phyloP scores from a whole-genome alignment of 2,329 filamentous ascomycete species.

The Penicillium glabrum region DNA sequence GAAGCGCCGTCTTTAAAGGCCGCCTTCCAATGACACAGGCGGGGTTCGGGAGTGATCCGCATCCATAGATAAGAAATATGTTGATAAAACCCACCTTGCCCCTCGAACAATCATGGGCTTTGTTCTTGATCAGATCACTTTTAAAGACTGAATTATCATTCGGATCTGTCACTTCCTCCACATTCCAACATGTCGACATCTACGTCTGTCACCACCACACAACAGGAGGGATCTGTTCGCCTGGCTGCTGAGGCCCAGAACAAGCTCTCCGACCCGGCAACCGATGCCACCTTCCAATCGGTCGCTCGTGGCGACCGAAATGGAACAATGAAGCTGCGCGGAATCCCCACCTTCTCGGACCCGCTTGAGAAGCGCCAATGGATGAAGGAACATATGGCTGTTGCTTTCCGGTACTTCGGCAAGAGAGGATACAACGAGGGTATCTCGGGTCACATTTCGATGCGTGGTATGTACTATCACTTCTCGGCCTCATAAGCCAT shows the following conservation, averaged over 20 bases:
- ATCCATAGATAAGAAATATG: slow-evolving; percentile 15
- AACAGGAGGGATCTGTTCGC: slow-evolving; percentile 17
- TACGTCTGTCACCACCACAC: slow-evolving; percentile 8
- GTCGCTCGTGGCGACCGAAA: slow-evolving; percentile 37
- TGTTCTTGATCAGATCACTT: neutral
- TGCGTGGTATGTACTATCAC: slow-evolving; percentile 28
- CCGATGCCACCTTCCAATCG: slow-evolving; percentile 33
- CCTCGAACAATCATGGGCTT: neutral
- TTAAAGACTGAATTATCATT: neutral
- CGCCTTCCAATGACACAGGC: slow-evolving; percentile 22
- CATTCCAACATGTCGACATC: slow-evolving; percentile 16
- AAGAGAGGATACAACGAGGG: slow-evolving; percentile 43
- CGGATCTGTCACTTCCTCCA: neutral
- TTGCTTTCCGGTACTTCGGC: slow-evolving; percentile 43
- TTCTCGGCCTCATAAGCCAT: neutral
- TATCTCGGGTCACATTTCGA: slow-evolving; percentile 44
- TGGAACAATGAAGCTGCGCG: slow-evolving; percentile 36
- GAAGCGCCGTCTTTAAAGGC: neutral
- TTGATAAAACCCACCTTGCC: neutral
- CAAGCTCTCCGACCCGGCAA: slow-evolving; percentile 23
- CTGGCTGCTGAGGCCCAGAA: slow-evolving; percentile 20
- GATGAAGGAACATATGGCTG: slow-evolving; percentile 52
- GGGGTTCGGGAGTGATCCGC: slow-evolving; percentile 11
- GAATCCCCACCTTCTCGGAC: slow-evolving; percentile 42
- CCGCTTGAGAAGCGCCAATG: slow-evolving; percentile 51